phyloP scores from a whole-genome alignment of 257 asterid species.

The Anisodus tanguticus region DNA sequence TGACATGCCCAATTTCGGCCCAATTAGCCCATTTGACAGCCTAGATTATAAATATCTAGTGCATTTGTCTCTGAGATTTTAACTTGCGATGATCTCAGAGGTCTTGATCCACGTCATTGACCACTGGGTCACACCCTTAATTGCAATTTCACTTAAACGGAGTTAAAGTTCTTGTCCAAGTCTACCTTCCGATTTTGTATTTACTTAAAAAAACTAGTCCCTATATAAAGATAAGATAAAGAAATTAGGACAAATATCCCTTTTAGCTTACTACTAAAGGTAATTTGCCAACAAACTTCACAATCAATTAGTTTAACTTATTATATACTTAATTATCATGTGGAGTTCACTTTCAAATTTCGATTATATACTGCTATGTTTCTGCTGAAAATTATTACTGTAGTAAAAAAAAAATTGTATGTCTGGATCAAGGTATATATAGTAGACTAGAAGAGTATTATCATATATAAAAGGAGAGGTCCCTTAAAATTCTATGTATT shows the following conservation, averaged over 20 bases:
- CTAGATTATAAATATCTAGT: no score
- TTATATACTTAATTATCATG: neutral
- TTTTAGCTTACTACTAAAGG: neutral
- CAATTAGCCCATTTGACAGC: no score
- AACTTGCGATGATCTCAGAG: no score
- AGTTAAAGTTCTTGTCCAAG: neutral
- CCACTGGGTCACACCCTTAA: no score
- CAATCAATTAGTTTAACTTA: neutral
- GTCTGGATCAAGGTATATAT: neutral
- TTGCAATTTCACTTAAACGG: neutral
- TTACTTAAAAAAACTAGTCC: neutral
- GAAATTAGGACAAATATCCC: conserved; percentile 15
- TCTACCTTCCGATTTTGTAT: neutral
- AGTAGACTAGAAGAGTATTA: neutral
- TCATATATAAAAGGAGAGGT: neutral
- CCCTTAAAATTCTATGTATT: neutral
- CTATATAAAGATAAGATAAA: neutral
- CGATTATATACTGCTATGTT: neutral
- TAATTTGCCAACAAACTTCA: neutral
- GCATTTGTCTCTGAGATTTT: no score
- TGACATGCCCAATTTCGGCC: no score
- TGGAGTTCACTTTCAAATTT: neutral
- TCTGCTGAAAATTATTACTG: neutral
- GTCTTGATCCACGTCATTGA: no score
- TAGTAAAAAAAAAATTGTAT: neutral